These are phyloP conservation scores for Zygotorulaspora sp. DNA, from an alignment of 805 yeast genomes.

Conservation along the genomic window DNA sequence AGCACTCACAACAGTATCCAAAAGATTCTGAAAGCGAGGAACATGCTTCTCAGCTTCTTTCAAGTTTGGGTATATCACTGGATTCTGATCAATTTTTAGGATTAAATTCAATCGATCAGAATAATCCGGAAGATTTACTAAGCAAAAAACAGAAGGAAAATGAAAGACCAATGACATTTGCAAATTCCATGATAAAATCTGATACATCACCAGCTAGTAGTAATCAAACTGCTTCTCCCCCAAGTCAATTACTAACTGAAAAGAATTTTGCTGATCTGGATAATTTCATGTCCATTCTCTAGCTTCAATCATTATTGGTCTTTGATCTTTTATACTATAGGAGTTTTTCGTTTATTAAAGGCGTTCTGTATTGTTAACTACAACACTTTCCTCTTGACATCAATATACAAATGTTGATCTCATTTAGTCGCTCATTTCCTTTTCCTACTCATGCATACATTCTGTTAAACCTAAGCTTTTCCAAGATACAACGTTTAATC, in stretches of 20 bases:
- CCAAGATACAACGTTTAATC: too few species aligned
- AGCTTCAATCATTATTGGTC: too few species aligned
- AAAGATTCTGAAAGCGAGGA: not conserved
- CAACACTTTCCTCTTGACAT: not conserved
- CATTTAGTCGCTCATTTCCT: constrained; percentile 2
- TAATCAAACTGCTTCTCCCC: constrained; percentile 21
- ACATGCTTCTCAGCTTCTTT: constrained; percentile 1
- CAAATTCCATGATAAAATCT: constrained; percentile 8
- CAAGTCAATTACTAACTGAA: constrained; percentile 23
- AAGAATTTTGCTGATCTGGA: constrained; percentile 31
- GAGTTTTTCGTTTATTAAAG: too few species aligned
- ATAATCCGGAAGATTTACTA: constrained; percentile 1
- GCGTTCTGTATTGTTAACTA: too few species aligned
- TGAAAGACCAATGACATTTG: constrained; percentile 3
- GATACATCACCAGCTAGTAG: constrained; percentile 16
- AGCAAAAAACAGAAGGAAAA: constrained; percentile 1
- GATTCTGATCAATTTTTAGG: constrained; percentile 10
- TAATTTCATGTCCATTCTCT: constrained; percentile 29
- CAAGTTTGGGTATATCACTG: constrained; percentile 2
- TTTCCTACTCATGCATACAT: constrained; percentile 2
- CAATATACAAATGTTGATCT: not conserved
- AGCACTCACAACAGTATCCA: constrained; percentile 1
- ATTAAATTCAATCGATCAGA: constrained; percentile 1
- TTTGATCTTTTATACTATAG: not conserved
- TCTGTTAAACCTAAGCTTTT: too few species aligned